Conservation (phyloP, 352 stramenopile species). For the Thraustochytrium striatum region DNA sequence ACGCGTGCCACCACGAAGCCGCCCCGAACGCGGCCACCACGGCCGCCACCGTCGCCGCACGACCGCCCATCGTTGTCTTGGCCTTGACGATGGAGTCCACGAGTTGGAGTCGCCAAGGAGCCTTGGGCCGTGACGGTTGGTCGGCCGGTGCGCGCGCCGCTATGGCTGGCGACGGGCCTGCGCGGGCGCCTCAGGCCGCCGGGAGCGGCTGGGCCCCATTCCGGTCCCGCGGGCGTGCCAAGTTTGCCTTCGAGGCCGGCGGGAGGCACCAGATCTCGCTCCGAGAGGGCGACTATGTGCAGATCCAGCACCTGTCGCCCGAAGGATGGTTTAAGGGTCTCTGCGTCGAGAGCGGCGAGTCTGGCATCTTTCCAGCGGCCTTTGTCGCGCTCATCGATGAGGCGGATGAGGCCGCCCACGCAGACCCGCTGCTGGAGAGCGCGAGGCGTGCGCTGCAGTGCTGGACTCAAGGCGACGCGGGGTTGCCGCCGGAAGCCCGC, state of each 20-base stretch:
- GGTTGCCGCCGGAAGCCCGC: background rate
- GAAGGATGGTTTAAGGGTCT: slow-evolving; percentile 43
- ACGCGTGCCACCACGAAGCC: too few species aligned
- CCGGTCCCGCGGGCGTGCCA: background rate
- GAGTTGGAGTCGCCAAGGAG: too few species aligned
- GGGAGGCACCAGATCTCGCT: slow-evolving; percentile 37
- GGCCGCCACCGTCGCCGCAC: too few species aligned
- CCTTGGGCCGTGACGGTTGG: too few species aligned
- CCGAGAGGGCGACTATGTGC: background rate
- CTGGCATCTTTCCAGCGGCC: slow-evolving; percentile 28
- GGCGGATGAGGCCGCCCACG: background rate
- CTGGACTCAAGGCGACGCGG: background rate
- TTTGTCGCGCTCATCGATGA: slow-evolving; percentile 20
- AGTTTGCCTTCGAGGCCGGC: background rate
- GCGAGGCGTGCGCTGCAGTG: background rate
- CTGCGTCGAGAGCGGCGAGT: background rate
- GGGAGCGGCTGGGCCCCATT: background rate
- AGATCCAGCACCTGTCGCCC: slow-evolving; percentile 24
- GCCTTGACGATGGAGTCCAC: too few species aligned
- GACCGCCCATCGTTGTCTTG: too few species aligned
- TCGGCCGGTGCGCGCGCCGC: too few species aligned
- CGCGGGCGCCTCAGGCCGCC: too few species aligned
- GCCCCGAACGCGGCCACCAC: too few species aligned
- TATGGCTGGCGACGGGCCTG: too few species aligned
- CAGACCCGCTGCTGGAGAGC: background rate